A percentile compares a stretch with the other conserved stretches of the same genome.
Evolutionary conservation across 345 rosid species (phyloP).

Genomic region (Chamaenerion angustifolium): DNA sequence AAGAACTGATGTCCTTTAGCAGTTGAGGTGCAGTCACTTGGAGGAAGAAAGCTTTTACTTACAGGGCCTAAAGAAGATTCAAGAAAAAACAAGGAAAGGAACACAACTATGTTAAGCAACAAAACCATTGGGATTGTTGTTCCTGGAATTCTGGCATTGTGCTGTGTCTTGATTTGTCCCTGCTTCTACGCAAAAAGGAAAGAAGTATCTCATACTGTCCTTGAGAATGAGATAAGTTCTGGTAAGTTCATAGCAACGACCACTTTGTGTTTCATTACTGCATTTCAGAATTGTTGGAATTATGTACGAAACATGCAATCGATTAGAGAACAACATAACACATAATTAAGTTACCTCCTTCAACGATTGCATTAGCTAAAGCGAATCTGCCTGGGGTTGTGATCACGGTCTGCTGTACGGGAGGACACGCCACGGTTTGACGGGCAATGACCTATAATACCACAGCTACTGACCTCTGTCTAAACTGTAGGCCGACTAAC

Average conservation of each 20-base stretch:
- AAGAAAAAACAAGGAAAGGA: constrained; percentile 3
- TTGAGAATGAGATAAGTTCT: constrained; percentile 44
- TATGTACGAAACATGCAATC: too few species aligned
- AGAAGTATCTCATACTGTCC: constrained; percentile 41
- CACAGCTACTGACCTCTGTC: too few species aligned
- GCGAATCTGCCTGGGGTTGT: too few species aligned
- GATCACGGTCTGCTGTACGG: too few species aligned
- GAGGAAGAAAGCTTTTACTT: constrained; percentile 44
- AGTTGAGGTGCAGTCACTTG: constrained; percentile 15
- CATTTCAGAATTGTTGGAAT: too few species aligned
- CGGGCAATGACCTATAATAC: too few species aligned
- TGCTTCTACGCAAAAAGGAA: constrained; percentile 47
- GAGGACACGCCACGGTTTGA: too few species aligned
- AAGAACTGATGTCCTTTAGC: constrained; percentile 12
- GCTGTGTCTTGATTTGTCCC: constrained; percentile 45
- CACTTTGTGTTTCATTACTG: too few species aligned
- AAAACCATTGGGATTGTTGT: constrained; percentile 30
- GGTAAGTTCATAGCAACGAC: constrained; percentile 26
- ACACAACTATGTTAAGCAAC: constrained; percentile 6
- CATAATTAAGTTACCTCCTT: too few species aligned
- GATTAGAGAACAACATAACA: too few species aligned
- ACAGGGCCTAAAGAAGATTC: constrained; percentile 14
- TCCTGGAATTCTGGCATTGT: constrained; percentile 38
- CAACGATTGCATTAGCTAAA: too few species aligned
- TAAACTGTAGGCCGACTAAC: too few species aligned